Base-by-base conservation (phyloP, 352 stramenopile genomes). In the Pythium dissotocum region DNA sequence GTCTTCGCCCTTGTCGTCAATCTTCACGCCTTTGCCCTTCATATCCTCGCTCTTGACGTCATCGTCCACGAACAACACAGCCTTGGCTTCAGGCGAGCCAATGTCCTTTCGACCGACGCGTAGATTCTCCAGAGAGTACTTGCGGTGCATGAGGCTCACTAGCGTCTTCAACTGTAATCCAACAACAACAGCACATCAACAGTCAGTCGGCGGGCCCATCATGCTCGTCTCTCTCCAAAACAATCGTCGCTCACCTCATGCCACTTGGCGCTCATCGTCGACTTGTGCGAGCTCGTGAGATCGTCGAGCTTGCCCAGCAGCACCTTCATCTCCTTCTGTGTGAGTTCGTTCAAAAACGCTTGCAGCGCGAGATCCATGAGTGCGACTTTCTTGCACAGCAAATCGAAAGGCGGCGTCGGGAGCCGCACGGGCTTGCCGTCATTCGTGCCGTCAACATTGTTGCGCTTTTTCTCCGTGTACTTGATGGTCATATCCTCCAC, bases 291-390 rank as follows among this genome's bases (percentile, higher is more conserved):
- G 12, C 79, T 78, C n/a, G 80, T 79, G 42, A 95, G 68, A 28
- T 78, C 72, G 58, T 95, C 87, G 18, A 95, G 73, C 63, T 92
- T 93, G 42, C 73, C 61, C 36, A 95, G 70, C 63, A 95, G 76
- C 36, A 91, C 67, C 26, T 74, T 63, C 75, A 93, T 89, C 65
- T 93, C 82, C 32, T 86, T 82, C 7, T 79, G 76, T 51, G 83
- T 89, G 33, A 91, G 72, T 52, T 89, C 79, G 40, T 93, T 92
- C 18, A 93, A 65, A 38, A 92, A 93, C 0, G 83, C 82, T 62
- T 93, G 83, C 49, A 95, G 72, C 35, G 87, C 87, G 36, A 93
- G 64, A 55, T 95, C 87, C 85, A 95, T 92, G 49, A 95, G 73
- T 16, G 85, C 85, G 28, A 95, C 80, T 60, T 93, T 95, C 64